These are phyloP conservation scores for Globisporangium alternatum DNA, from an alignment of 352 stramenopile genomes.

Conservation along the genomic window DNA sequence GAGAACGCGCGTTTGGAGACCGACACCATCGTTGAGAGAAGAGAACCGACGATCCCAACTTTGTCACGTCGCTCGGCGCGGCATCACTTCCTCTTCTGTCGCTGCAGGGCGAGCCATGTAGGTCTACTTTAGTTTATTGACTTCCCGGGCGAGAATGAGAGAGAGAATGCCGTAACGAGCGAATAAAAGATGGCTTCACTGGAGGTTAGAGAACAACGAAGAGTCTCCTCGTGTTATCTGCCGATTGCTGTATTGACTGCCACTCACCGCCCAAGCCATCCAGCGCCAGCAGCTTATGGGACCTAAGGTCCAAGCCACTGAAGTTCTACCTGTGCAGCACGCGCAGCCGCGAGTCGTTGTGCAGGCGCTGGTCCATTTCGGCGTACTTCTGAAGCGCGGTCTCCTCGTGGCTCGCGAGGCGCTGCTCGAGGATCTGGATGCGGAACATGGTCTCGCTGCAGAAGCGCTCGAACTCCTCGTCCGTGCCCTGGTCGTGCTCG, in stretches of 20 bases:
- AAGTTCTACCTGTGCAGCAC: conserved; percentile 61
- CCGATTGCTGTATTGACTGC: conserved; percentile 1
- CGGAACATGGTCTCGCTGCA: conserved; percentile 95
- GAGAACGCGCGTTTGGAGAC: background rate
- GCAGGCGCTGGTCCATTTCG: conserved; percentile 91
- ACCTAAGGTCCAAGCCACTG: background rate
- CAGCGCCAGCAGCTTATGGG: background rate
- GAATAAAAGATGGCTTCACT: conserved; percentile 82
- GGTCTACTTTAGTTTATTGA: conserved; percentile 37
- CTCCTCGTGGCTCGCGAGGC: conserved; percentile 90
- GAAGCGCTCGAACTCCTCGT: conserved; percentile 93
- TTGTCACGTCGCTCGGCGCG: conserved; percentile 5
- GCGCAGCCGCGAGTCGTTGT: conserved; percentile 79
- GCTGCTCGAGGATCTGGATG: conserved; percentile 95
- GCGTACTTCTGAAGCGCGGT: conserved; percentile 92
- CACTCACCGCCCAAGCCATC: background rate
- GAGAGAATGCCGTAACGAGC: conserved; percentile 35
- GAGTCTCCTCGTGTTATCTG: background rate
- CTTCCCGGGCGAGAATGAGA: conserved; percentile 15
- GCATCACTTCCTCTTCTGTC: background rate
- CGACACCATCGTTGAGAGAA: conserved; percentile 8
- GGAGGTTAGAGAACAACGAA: conserved; percentile 23
- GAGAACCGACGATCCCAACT: conserved; percentile 16
- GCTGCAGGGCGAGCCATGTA: conserved; percentile 15
- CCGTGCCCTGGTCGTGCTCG: conserved; percentile 88